Evolutionary conservation across 2,329 filamentous ascomycete genomes (phyloP).

Genomic region (Orbilia blumenaviensis): DNA sequence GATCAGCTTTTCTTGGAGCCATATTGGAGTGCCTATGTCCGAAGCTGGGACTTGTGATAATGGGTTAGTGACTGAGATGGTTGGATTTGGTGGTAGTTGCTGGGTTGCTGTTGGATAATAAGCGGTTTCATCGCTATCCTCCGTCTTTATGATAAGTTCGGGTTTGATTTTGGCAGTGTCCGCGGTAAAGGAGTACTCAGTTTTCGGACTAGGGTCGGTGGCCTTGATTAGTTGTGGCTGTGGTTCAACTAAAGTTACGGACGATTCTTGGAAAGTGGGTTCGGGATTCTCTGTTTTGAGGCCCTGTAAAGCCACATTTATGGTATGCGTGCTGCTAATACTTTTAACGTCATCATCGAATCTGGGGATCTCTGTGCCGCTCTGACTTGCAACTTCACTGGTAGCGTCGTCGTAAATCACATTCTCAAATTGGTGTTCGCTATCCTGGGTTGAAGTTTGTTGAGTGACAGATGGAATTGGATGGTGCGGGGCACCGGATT

Average conservation of each 20-base stretch:
- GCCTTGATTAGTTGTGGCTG: not conserved
- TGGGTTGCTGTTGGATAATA: not conserved
- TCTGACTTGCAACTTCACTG: constrained; percentile 32
- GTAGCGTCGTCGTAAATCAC: constrained; percentile 12
- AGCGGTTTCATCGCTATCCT: not conserved
- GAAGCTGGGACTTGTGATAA: not conserved
- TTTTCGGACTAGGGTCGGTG: not conserved
- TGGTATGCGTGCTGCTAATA: constrained; percentile 36
- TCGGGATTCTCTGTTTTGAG: constrained; percentile 4
- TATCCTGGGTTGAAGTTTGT: constrained; percentile 10
- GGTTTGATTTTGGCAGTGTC: not conserved
- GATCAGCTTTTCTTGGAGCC: constrained; percentile 12
- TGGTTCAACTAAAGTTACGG: not conserved
- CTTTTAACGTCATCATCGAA: constrained; percentile 16
- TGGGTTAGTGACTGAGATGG: not conserved
- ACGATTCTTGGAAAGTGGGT: not conserved
- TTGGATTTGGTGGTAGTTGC: too few relatives aligned
- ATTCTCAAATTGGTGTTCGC: not conserved
- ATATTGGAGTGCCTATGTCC: not conserved
- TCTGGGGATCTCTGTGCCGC: not conserved
- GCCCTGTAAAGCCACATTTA: constrained; percentile 11
- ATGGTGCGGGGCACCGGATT: constrained; percentile 27
- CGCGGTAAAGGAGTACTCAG: not conserved
- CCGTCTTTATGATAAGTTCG: too few relatives aligned
- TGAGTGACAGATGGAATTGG: constrained; percentile 38